Evolutionary conservation across 805 yeast species (phyloP).

Genomic region (Barnettozyma californica): DNA sequence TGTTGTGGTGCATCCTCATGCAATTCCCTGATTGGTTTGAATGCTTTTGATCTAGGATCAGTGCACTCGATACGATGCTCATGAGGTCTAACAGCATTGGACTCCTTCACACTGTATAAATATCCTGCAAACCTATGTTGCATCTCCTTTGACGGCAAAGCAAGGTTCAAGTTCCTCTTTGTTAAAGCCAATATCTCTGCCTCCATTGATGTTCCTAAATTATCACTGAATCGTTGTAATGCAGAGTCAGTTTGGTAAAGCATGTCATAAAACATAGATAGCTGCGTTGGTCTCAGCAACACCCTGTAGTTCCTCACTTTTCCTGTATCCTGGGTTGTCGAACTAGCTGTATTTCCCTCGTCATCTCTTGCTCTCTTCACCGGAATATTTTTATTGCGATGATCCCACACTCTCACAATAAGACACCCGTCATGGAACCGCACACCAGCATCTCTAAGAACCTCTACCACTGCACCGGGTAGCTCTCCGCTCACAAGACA

Average conservation of each 20-base stretch:
- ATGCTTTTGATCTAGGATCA: slow-evolving; percentile 33
- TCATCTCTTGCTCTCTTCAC: not conserved
- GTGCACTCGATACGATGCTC: slow-evolving; percentile 36
- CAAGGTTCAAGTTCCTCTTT: slow-evolving; percentile 68
- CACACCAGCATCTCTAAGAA: slow-evolving; percentile 80
- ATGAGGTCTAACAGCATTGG: slow-evolving; percentile 28
- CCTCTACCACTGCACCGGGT: slow-evolving; percentile 86
- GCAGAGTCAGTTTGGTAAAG: slow-evolving; percentile 79
- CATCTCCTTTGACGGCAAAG: slow-evolving; percentile 42
- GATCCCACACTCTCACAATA: slow-evolving; percentile 82
- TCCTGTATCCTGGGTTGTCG: not conserved
- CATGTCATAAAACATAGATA: slow-evolving; percentile 80
- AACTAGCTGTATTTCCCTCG: not conserved
- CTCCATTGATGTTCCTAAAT: slow-evolving; percentile 75
- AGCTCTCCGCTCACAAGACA: slow-evolving; percentile 77
- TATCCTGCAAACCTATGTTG: not conserved
- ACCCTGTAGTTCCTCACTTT: slow-evolving; percentile 71
- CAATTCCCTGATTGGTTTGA: slow-evolving; percentile 41
- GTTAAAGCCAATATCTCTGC: slow-evolving; percentile 80
- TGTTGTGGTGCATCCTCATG: slow-evolving; percentile 73
- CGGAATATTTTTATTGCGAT: slow-evolving; percentile 35
- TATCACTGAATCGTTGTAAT: slow-evolving; percentile 63
- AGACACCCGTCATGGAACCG: slow-evolving; percentile 86
- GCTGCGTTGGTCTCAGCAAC: slow-evolving; percentile 71
- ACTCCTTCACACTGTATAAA: slow-evolving; percentile 21